Evolutionary conservation across 2,329 filamentous ascomycete species (phyloP), one percentile per base, ranked within the genome.

Genomic region (Dactylonectria estremocensis): DNA sequence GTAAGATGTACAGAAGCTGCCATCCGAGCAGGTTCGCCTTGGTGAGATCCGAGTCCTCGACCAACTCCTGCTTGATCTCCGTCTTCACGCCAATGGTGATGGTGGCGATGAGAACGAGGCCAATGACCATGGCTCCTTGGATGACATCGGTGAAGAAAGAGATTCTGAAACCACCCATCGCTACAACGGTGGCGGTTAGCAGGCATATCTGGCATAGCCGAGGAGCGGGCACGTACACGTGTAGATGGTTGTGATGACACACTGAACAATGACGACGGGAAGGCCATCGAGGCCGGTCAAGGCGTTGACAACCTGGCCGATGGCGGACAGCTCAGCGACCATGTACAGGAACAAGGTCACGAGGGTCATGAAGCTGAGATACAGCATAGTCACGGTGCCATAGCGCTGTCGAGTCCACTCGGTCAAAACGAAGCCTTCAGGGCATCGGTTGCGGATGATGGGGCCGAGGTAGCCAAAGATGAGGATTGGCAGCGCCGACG

Each of bases 321-420:
- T 85, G 13, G 93, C 92, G 9, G 93, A 95, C 49, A 96, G 86
- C 83, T 96, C 93, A 20, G 93, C 90, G 28, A 95, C 90, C 93
- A 96, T 95, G 85, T 95, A 96, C 58, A 96, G 80, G 79, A 95
- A 96, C 74, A 96, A 87, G 1, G 93, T 95, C 56, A 95, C 90
- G 56, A 95, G 85, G 50, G 93, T 95, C 83, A 95, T 85, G 74
- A 92, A 87, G 79, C 92, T 94, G 69, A 96, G 85, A 77, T 93
- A 95, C 43, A 95, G 82, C 60, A 91, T 91, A 7, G 92, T 86
- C 37, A 90, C 78, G 3, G 87, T 78, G 18, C 93, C 94, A 80
- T 94, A 96, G 68, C 93, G 88, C 82, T 95, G 91, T 65, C 92
- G 87, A 20, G 92, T 92, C 93, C 93, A 96, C 78, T 95, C 93